Conservation (phyloP, 805 yeast genomes). For the Hanseniaspora meyeri region DNA sequence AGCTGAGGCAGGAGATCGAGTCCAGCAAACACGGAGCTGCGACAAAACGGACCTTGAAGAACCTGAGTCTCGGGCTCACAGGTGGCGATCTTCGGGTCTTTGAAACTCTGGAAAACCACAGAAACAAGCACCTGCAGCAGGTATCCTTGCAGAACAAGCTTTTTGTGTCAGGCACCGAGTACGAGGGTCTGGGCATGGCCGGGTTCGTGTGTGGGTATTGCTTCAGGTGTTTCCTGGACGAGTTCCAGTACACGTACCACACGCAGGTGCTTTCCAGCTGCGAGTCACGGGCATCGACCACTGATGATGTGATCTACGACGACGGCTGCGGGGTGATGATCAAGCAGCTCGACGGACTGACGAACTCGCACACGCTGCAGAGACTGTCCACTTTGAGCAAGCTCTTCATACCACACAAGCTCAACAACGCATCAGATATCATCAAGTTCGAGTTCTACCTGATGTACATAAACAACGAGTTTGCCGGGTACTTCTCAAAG, state of each 20-base stretch:
- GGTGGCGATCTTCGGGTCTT: neutral
- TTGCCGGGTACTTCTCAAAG: constrained; percentile 90
- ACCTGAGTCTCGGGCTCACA: neutral
- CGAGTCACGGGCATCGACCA: constrained; percentile 62
- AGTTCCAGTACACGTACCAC: constrained; percentile 37
- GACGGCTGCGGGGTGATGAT: constrained; percentile 39
- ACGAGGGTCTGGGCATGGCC: neutral
- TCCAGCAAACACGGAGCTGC: neutral
- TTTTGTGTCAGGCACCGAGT: neutral
- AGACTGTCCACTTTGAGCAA: constrained; percentile 83
- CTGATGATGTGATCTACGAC: constrained; percentile 58
- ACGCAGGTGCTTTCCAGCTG: constrained; percentile 72
- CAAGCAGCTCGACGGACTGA: constrained; percentile 89
- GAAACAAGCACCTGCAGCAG: neutral
- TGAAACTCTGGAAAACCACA: neutral
- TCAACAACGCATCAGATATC: constrained; percentile 32
- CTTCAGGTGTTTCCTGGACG: neutral
- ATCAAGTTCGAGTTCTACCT: constrained; percentile 52
- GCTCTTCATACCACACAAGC: constrained; percentile 77
- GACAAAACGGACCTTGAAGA: neutral
- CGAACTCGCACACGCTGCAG: constrained; percentile 71
- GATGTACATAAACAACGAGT: constrained; percentile 57
- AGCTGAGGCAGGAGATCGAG: neutral
- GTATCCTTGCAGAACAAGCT: neutral
- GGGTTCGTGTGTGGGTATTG: constrained; percentile 7